A percentile compares a stretch with the other conserved stretches of the same genome.
These are phyloP conservation scores for Elaeis oleifera DNA, from an alignment of 202 grass and related monocot genomes.

Conservation along the genomic window DNA sequence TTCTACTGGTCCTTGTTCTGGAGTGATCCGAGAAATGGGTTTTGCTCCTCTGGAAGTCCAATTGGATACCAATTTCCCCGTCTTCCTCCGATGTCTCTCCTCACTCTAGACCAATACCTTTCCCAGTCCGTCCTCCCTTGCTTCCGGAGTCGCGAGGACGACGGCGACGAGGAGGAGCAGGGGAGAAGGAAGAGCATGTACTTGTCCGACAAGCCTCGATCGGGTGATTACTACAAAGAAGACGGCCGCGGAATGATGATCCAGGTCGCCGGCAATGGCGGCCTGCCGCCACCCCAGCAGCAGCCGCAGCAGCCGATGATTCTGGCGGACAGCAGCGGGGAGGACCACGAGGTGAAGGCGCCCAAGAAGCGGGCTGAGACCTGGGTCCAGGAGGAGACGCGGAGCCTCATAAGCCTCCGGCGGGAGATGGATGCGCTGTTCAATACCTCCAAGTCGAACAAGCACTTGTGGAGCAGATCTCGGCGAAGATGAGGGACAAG, in stretches of 20 bases:
- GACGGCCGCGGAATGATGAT: slow-evolving; percentile 20
- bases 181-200: slow-evolving; percentile 24
- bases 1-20: no score
- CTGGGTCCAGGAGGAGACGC: slow-evolving; percentile 88
- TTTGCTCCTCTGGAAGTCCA: neutral
- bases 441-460: slow-evolving; percentile 99
- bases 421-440: slow-evolving; percentile 78
- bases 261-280: neutral
- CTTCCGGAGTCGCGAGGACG: neutral
- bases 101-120: slow-evolving; percentile 36
- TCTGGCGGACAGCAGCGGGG: slow-evolving; percentile 67
- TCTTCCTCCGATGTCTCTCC: slow-evolving; percentile 26
- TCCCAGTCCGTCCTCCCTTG: slow-evolving; percentile 14
- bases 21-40: slow-evolving; percentile 3
- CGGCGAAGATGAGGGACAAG: slow-evolving; percentile 78
- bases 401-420: slow-evolving; percentile 66
- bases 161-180: slow-evolving; percentile 4
- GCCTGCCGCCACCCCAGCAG: slow-evolving; percentile 11
- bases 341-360: slow-evolving; percentile 48
- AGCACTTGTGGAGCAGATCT: slow-evolving; percentile 94
- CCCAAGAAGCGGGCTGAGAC: slow-evolving; percentile 99
- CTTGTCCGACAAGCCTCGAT: slow-evolving; percentile 30
- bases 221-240: slow-evolving; percentile 23
- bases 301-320: slow-evolving; percentile 43
- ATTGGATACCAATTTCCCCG: no score